Conservation (phyloP, 345 rosid genomes). For the Populus alba region DNA sequence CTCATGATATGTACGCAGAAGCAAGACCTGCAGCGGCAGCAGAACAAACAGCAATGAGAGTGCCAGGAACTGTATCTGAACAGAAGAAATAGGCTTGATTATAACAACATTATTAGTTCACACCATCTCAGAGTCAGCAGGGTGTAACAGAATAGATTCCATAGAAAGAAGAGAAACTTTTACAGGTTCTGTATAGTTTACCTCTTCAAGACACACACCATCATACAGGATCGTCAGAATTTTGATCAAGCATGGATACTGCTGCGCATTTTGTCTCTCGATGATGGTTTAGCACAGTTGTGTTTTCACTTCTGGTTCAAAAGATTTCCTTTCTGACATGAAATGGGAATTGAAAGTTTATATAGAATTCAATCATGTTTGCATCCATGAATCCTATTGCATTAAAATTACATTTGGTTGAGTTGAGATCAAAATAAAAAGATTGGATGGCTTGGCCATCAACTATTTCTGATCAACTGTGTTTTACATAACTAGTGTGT, state of each 20-base stretch:
- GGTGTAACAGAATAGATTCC: not conserved
- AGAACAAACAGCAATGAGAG: not conserved
- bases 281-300: not conserved
- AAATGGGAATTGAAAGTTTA: not conserved
- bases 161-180: not conserved
- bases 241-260: not conserved
- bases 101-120: not conserved
- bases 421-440: not conserved
- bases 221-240: not conserved
- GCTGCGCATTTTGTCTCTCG: not conserved
- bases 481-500: not conserved
- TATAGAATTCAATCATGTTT: not conserved
- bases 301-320: not conserved
- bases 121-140: not conserved
- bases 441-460: not conserved
- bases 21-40: not conserved
- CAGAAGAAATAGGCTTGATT: not conserved
- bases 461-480: not conserved
- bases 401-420: not conserved
- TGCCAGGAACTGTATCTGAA: not conserved
- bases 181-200: not conserved
- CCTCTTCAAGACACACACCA: not conserved
- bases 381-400: not conserved
- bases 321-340: not conserved
- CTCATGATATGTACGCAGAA: not conserved